Percentiles rank a stretch among this genome's conserved stretches.
Evolutionary conservation across 139 green algal species (phyloP).

Genomic region (Protoeuglena noctilucae): DNA sequence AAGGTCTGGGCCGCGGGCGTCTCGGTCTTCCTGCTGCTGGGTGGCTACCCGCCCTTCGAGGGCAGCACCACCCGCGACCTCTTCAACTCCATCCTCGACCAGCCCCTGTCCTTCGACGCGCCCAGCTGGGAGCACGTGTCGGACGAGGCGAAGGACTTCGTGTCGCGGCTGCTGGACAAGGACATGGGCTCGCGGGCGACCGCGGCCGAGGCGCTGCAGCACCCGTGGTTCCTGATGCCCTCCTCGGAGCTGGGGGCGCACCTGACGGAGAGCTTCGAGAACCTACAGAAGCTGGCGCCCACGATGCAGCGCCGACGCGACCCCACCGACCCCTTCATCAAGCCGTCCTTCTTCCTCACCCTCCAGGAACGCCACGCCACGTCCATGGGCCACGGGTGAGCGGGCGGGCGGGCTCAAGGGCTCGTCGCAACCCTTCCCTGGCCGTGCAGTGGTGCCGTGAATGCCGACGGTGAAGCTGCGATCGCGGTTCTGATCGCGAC

Average conservation of each 20-base stretch:
- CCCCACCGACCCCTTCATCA: not conserved
- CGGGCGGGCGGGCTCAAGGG: no score
- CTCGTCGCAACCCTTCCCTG: no score
- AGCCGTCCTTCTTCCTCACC: not conserved
- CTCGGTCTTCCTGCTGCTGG: not conserved
- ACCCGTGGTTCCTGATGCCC: slow-evolving; percentile 4
- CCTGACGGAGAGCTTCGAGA: not conserved
- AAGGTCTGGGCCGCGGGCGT: not conserved
- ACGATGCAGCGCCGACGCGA: not conserved
- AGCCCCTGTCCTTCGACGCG: not conserved
- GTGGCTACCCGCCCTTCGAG: slow-evolving; percentile 1
- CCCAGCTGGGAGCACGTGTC: slow-evolving; percentile 1
- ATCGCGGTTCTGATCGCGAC: no score
- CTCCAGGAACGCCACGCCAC: not conserved
- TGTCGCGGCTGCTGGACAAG: slow-evolving; percentile 1
- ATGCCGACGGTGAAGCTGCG: no score
- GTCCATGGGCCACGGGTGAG: not conserved
- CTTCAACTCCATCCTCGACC: not conserved
- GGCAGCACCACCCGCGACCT: not conserved
- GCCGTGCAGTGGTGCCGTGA: no score
- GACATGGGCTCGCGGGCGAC: not conserved
- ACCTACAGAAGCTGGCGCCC: not conserved
- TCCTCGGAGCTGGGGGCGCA: not conserved
- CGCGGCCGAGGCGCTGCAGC: slow-evolving; percentile 3
- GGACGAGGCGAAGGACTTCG: slow-evolving; percentile 1